These are phyloP conservation scores for Pleurotus tuoliensis DNA, from an alignment of 768 basidiomycete species.

Conservation along the genomic window DNA sequence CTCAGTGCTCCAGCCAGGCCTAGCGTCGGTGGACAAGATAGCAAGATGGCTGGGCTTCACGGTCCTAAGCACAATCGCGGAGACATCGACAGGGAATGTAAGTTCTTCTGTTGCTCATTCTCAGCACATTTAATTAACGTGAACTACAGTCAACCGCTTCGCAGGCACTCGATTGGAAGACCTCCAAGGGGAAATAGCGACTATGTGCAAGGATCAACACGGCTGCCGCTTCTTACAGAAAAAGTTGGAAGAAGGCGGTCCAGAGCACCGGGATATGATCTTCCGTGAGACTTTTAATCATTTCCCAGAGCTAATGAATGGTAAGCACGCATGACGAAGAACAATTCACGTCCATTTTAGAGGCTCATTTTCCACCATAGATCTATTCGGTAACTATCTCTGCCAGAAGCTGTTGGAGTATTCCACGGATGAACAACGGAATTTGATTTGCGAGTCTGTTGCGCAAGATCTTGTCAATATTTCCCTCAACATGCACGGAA, in stretches of 20 bases:
- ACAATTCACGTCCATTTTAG: constrained; percentile 1
- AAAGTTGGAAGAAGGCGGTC: constrained; percentile 93
- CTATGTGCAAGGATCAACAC: constrained; percentile 97
- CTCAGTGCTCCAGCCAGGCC: constrained; percentile 55
- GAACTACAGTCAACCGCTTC: constrained; percentile 82
- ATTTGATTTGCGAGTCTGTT: constrained; percentile 95
- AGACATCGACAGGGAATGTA: constrained; percentile 86
- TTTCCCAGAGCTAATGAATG: constrained; percentile 98
- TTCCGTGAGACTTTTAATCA: constrained; percentile 98
- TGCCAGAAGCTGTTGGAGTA: constrained; percentile 97
- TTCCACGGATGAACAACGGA: constrained; percentile 96
- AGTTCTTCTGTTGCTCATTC: constrained; percentile 11
- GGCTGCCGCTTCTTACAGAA: constrained; percentile 98
- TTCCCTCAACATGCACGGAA: constrained; percentile 99
- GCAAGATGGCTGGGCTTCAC: constrained; percentile 86
- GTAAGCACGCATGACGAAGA: constrained; percentile 36
- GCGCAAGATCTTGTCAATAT: constrained; percentile 97
- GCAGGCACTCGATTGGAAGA: constrained; percentile 95
- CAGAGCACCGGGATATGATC: constrained; percentile 98
- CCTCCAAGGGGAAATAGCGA: constrained; percentile 89
- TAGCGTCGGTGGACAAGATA: constrained; percentile 45
- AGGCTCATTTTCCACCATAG: constrained; percentile 30
- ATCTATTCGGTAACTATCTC: constrained; percentile 98
- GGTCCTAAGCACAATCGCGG: constrained; percentile 94
- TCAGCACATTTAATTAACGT: constrained; percentile 1